These are phyloP conservation scores for Trichoderma polysporum DNA, from an alignment of 2,329 filamentous ascomycete species.

Conservation along the genomic window DNA sequence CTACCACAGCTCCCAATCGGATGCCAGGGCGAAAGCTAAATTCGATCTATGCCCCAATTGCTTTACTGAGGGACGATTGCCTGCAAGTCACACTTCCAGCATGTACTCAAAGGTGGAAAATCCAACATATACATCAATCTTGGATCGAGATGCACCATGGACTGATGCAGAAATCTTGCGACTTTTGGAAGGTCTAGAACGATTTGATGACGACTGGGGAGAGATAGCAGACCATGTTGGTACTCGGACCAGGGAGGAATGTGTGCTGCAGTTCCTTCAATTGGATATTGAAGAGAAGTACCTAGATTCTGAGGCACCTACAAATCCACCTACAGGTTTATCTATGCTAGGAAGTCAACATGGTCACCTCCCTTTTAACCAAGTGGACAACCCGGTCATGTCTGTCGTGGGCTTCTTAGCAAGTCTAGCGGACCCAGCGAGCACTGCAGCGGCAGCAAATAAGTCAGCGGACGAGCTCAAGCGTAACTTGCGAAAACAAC, in stretches of 20 bases:
- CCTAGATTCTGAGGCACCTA: constrained; percentile 67
- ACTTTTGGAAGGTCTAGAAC: constrained; percentile 85
- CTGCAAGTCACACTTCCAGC: constrained; percentile 71
- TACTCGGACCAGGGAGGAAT: constrained; percentile 90
- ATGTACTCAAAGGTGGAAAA: constrained; percentile 92
- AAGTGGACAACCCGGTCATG: constrained; percentile 94
- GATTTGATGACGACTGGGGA: constrained; percentile 94
- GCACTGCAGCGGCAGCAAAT: constrained; percentile 86
- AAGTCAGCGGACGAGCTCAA: constrained; percentile 86
- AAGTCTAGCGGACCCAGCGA: constrained; percentile 82
- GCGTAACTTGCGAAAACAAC: constrained; percentile 71
- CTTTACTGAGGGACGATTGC: constrained; percentile 80
- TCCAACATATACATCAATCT: constrained; percentile 72
- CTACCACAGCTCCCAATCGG: constrained; percentile 57
- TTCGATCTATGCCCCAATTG: constrained; percentile 92
- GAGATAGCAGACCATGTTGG: constrained; percentile 90
- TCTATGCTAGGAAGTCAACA: constrained; percentile 69
- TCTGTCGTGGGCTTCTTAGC: constrained; percentile 94
- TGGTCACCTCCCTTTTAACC: constrained; percentile 83
- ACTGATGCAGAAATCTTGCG: constrained; percentile 86
- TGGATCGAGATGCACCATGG: constrained; percentile 86
- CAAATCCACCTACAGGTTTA: constrained; percentile 57
- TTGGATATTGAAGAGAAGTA: constrained; percentile 98
- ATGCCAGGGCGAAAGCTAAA: constrained; percentile 65
- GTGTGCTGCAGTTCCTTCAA: constrained; percentile 93